A percentile compares a stretch with the other conserved stretches of the same genome.
These are phyloP conservation scores for Podospora pseudoanserina DNA, from an alignment of 495 filamentous ascomycete genomes.

Conservation along the genomic window DNA sequence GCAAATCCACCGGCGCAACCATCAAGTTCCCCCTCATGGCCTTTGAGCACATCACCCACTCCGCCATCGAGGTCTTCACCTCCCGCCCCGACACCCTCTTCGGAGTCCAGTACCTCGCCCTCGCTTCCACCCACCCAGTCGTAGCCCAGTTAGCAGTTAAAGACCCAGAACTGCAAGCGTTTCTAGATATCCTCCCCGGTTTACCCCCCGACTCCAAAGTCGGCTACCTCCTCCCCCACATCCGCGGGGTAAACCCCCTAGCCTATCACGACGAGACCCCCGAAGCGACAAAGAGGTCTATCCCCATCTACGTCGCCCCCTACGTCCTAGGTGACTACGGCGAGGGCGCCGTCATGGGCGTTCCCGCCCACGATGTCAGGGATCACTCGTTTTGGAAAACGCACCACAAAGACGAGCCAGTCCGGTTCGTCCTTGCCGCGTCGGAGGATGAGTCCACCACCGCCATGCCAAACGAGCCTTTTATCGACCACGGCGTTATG, in stretches of 20 bases:
- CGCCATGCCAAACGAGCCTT: slow-evolving; percentile 42
- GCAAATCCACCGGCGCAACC: slow-evolving; percentile 67
- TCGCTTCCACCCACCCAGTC: slow-evolving; percentile 71
- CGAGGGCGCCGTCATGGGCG: slow-evolving; percentile 88
- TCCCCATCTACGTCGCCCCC: slow-evolving; percentile 77
- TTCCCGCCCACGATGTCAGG: slow-evolving; percentile 75
- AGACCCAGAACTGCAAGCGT: slow-evolving; percentile 59
- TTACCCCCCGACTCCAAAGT: slow-evolving; percentile 69
- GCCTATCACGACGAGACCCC: slow-evolving; percentile 50
- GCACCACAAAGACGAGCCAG: slow-evolving; percentile 51
- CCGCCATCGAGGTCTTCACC: slow-evolving; percentile 70
- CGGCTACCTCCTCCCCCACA: slow-evolving; percentile 60
- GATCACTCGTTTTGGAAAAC: slow-evolving; percentile 77
- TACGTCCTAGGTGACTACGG: slow-evolving; percentile 88
- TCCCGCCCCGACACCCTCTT: slow-evolving; percentile 80
- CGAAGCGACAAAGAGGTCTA: slow-evolving; percentile 45
- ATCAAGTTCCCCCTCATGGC: slow-evolving; percentile 62
- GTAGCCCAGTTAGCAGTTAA: slow-evolving; percentile 56
- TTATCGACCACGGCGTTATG: slow-evolving; percentile 61
- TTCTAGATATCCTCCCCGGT: slow-evolving; percentile 59
- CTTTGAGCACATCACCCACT: slow-evolving; percentile 32
- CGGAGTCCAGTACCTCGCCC: slow-evolving; percentile 78
- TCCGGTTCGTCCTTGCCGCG: slow-evolving; percentile 53
- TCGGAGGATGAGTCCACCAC: slow-evolving; percentile 45
- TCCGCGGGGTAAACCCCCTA: slow-evolving; percentile 66